Percentiles rank a stretch among this genome's conserved stretches.
Evolutionary conservation across 352 stramenopile species (phyloP).

Genomic region (Phytophthora palmivora): DNA sequence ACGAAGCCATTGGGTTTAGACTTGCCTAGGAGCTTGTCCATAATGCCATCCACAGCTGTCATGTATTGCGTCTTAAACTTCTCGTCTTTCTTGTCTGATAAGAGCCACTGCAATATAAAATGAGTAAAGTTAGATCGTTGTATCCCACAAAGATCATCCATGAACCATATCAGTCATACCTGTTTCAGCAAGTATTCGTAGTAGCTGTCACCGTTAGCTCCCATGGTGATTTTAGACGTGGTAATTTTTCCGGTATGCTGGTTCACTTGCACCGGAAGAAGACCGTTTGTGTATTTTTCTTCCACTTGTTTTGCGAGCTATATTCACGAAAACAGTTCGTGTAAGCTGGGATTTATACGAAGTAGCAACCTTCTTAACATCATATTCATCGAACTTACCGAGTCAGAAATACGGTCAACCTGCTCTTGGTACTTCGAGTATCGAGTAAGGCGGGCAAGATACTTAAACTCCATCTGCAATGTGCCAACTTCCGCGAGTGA

Average conservation of each 20-base stretch:
- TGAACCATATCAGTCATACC: constrained; percentile 30
- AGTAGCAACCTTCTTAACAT: too few species aligned
- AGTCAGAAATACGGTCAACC: constrained; percentile 75
- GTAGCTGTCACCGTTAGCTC: constrained; percentile 84
- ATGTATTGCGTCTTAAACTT: constrained; percentile 78
- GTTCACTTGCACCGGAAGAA: constrained; percentile 64
- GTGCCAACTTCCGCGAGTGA: constrained; percentile 74
- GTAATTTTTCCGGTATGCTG: constrained; percentile 47
- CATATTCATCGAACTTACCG: constrained; percentile 34
- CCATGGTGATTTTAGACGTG: constrained; percentile 68
- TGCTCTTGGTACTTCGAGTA: constrained; percentile 69
- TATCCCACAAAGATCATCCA: not conserved
- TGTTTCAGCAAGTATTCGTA: constrained; percentile 90
- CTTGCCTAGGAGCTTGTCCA: constrained; percentile 55
- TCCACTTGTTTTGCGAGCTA: constrained; percentile 63
- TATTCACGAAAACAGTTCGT: not conserved
- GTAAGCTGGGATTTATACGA: not conserved
- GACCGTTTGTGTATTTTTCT: constrained; percentile 58
- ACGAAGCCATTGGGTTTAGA: constrained; percentile 66
- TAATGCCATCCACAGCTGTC: constrained; percentile 69
- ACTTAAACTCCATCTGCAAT: constrained; percentile 88
- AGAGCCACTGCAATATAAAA: constrained; percentile 53
- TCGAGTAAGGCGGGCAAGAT: constrained; percentile 65
- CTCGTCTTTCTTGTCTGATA: constrained; percentile 75
- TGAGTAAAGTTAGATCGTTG: constrained; percentile 3